Evolutionary conservation across 805 yeast species (phyloP).

Genomic region (Wickerhamiella kurtzmanii): DNA sequence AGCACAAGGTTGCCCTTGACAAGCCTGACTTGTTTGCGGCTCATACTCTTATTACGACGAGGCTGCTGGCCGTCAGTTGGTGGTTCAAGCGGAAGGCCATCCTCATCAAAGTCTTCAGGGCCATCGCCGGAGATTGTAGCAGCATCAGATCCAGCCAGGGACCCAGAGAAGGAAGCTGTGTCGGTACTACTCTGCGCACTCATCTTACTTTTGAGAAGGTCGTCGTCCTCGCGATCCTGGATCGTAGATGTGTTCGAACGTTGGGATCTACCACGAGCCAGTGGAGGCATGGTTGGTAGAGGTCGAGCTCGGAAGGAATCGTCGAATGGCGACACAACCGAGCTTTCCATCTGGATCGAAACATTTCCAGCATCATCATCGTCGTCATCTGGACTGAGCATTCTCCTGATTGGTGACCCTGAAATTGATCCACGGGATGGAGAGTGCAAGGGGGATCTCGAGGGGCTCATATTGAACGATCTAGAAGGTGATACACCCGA

Average conservation of each 20-base stretch:
- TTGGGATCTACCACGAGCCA: background rate
- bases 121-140: slow-evolving; percentile 4
- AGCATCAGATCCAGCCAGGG: slow-evolving; percentile 10
- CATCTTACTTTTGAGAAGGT: slow-evolving; percentile 1
- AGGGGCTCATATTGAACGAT: slow-evolving; percentile 2
- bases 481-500: slow-evolving; percentile 15
- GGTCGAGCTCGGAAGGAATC: background rate
- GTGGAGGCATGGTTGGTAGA: background rate
- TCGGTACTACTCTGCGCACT: slow-evolving; percentile 4
- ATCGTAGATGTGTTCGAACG: background rate
- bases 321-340: background rate
- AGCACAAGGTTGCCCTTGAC: slow-evolving; percentile 73
- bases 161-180: slow-evolving; percentile 7
- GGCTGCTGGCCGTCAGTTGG: slow-evolving; percentile 29
- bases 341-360: background rate
- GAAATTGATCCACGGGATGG: slow-evolving; percentile 3
- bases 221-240: background rate
- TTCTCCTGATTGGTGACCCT: slow-evolving; percentile 7
- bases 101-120: slow-evolving; percentile 5
- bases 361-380: background rate
- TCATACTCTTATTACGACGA: slow-evolving; percentile 51
- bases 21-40: slow-evolving; percentile 60
- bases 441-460: slow-evolving; percentile 1
- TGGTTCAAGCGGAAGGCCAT: slow-evolving; percentile 6
- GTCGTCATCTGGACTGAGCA: background rate